Evolutionary conservation across 805 yeast species (phyloP), one percentile per base, ranked within the genome.

Genomic region (Saturnispora saitoi): DNA sequence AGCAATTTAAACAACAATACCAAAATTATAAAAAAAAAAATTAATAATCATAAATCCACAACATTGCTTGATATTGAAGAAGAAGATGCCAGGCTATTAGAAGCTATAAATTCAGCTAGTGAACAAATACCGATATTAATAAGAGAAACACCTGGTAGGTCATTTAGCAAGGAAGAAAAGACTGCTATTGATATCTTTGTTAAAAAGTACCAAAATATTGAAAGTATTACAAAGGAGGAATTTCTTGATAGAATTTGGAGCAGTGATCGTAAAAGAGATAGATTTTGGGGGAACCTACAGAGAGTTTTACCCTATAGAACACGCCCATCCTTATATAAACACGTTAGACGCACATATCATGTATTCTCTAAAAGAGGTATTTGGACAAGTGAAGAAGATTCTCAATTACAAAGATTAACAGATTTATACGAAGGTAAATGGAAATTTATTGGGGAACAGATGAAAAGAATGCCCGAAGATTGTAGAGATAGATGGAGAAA

Each of bases 391-490:
- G 87, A 79, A 51, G 96, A 90, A 53, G 97, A 91, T 64, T 75
- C 68, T 34, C 72, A 74, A 43, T 70, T 91, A 47, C 78, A 79
- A 1, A 73, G 73, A 47, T 67, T 86, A 45, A 86, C 86, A 10
- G 64, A 74, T 9, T 78, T 80, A 24, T 76, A 78, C 56, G 87
- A 81, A 50, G 88, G 93, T 15, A 88, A 85, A 60, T 91, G 98
- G 98, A 87, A 87, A 56, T 71, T 72, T 37, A 86, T 91, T 51
- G 97, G 97, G 7, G 75, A 75, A 47, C 69, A 71, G 7, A 71
- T 91, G 78, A 87, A 86, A 12, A 73, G 98, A 58, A 91, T 91
- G 98, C 97, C 98, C 0, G 98, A 91, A 61, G 98, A 91, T 67
- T 90, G 97, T 65, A 76, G 98, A 57, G 98, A 91, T 64, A 74